phyloP scores from a whole-genome alignment of 805 yeast genomes.

The Candida dajiaensis region DNA sequence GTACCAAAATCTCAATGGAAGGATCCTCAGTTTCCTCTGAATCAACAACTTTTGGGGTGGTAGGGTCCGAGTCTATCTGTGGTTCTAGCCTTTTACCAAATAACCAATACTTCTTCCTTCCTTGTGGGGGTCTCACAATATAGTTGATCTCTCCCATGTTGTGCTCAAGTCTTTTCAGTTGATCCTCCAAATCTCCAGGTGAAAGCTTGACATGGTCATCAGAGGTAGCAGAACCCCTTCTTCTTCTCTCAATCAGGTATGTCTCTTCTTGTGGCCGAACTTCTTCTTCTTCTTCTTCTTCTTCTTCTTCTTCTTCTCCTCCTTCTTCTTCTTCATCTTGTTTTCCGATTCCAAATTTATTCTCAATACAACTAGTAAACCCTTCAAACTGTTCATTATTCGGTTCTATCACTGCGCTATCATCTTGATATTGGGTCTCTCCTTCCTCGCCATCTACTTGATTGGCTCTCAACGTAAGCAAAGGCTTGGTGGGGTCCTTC shows the following conservation, averaged over 20 bases:
- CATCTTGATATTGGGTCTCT: not conserved
- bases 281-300: not conserved
- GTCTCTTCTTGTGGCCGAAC: not conserved
- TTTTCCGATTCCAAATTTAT: not conserved
- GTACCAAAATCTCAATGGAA: not conserved
- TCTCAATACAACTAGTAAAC: not conserved
- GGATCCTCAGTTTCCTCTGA: not conserved
- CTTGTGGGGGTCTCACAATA: conserved; percentile 5
- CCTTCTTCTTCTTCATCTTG: not conserved
- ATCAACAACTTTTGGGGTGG: not conserved
- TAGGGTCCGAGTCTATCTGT: not conserved
- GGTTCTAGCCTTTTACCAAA: conserved; percentile 7
- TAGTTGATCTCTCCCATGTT: conserved; percentile 7
- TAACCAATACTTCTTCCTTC: conserved; percentile 9
- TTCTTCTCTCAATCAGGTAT: not conserved
- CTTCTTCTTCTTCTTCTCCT: no score
- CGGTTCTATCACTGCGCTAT: not conserved
- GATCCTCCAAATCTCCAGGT: conserved; percentile 1
- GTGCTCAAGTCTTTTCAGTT: conserved; percentile 2
- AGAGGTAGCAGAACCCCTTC: not conserved
- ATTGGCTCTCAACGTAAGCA: conserved; percentile 3
- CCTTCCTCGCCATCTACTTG: not conserved
- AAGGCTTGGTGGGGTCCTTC: conserved; percentile 7
- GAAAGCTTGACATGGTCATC: not conserved
- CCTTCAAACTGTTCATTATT: conserved; percentile 3